Percentiles rank a stretch among this genome's conserved stretches.
phyloP scores from a whole-genome alignment of 257 asterid genomes.

The Plectranthus barbatus region DNA sequence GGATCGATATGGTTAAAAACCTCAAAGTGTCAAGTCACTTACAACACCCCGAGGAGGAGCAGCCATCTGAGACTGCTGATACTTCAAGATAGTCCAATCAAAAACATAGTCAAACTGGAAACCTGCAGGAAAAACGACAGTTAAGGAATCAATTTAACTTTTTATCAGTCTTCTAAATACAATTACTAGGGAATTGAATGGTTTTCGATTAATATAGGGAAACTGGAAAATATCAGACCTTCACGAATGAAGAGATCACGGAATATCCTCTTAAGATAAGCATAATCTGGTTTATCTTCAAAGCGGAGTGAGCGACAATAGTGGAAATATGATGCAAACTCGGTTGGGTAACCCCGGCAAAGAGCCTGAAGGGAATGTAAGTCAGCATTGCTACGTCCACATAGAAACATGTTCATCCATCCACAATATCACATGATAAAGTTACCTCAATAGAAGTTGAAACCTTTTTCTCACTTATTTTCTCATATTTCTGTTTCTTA shows the following conservation, averaged over 20 bases:
- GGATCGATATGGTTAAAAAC: background rate
- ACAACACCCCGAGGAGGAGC: constrained; percentile 73
- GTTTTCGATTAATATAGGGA: background rate
- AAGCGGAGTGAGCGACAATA: constrained; percentile 94
- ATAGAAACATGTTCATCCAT: constrained; percentile 3
- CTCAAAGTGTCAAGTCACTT: constrained; percentile 24
- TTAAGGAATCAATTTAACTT: background rate
- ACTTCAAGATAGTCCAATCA: constrained; percentile 97
- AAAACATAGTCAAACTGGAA: constrained; percentile 94
- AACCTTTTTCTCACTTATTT: constrained; percentile 88
- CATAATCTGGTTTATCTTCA: constrained; percentile 96
- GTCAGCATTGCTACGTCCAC: constrained; percentile 11
- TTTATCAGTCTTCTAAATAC: background rate
- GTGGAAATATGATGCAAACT: constrained; percentile 93
- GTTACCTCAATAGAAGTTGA: constrained; percentile 95
- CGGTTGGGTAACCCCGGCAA: constrained; percentile 88
- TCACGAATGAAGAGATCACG: constrained; percentile 98
- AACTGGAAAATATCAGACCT: constrained; percentile 42
- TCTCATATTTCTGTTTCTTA: constrained; percentile 92
- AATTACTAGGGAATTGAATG: too few relatives aligned
- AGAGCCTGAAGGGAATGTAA: constrained; percentile 43
- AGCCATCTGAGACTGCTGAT: constrained; percentile 89
- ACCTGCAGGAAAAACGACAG: constrained; percentile 44
- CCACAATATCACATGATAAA: constrained; percentile 1
- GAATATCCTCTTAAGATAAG: constrained; percentile 89